Percentiles rank a stretch among this genome's conserved stretches.
phyloP scores from a whole-genome alignment of 1,139 yeast species.

The Taphrina betulina region DNA sequence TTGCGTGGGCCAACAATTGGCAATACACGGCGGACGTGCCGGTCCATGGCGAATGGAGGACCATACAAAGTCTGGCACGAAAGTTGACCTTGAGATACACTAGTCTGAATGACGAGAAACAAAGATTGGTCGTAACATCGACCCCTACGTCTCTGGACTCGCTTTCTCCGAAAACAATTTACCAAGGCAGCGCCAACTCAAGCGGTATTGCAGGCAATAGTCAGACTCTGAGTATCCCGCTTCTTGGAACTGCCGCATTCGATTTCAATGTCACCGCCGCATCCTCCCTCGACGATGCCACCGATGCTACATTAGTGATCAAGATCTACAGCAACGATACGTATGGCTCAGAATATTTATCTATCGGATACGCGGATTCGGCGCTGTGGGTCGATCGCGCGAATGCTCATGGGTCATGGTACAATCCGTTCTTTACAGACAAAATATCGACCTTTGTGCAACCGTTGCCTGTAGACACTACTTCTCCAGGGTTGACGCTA shows the following conservation, averaged over 20 bases:
- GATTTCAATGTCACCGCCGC: constrained; percentile 15
- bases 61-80: constrained; percentile 26
- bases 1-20: constrained; percentile 34
- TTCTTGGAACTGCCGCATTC: constrained; percentile 18
- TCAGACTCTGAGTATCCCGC: neutral
- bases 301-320: constrained; percentile 6
- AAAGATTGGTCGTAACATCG: constrained; percentile 11
- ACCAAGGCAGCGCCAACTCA: neutral
- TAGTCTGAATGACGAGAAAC: constrained; percentile 2
- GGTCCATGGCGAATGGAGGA: constrained; percentile 15
- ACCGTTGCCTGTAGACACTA: constrained; percentile 11
- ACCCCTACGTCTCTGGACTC: constrained; percentile 8
- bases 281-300: neutral
- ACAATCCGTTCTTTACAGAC: constrained; percentile 16
- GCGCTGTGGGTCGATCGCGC: constrained; percentile 27
- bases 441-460: constrained; percentile 9
- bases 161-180: constrained; percentile 2
- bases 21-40: constrained; percentile 32
- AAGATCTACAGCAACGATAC: constrained; percentile 10
- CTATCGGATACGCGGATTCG: constrained; percentile 16
- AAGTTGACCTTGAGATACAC: constrained; percentile 21
- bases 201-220: neutral
- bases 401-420: constrained; percentile 17
- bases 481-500: neutral
- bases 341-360: constrained; percentile 4